Base-by-base conservation (phyloP, 164 flowering plant genomes). In the Aristolochia contorta region DNA sequence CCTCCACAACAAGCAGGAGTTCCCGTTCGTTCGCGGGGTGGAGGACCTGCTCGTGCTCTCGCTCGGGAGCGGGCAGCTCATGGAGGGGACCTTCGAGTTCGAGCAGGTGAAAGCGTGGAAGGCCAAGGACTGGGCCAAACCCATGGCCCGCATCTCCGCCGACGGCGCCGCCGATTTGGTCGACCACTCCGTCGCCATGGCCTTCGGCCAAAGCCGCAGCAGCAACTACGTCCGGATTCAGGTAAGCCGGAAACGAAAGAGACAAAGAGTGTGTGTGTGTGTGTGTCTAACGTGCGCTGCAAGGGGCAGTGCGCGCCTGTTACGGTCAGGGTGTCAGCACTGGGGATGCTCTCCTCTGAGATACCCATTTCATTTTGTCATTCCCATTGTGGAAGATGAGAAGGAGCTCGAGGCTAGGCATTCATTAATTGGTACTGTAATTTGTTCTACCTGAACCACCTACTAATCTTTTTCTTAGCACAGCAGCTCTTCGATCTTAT, bases 1-100 rank as follows among this genome's bases (percentile, higher is more conserved):
- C 77, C 73, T 93, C 60, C 97, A 93, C 63, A 93, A 93, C 75
- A 90, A 90, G 71, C 89, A 88, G 69, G 99, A 93, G 79, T 93
- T 93, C 49, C 99, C 99, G 27, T 82, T 81, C 69, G 96, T 90
- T 53, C 73, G 95, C 55, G 99, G 99, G 8, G 92, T 88, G 16
- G 96, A 89, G 84, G 98, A 89, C 64, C 60, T 92, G 61, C 46
- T 89, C 78, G 96, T 92, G 22, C 72, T 89, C 61, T 92, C 96
- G 0, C 45, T 89, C 0, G 96, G 98, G 23, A 75, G 85, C 12
- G 89, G 93, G 16, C 88, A 82, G 43, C 65, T 81, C 15, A 58
- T 83, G 18, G 91, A 91, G 60, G 82, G 70, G 3, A 78, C 74
- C 65, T 86, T 74, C 60, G 86, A 80, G 0, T 76, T 71, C 54